Percentiles rank a stretch among this genome's conserved stretches.
Conservation (phyloP, 2,329 filamentous ascomycete species). For the Cyphellophora europaea region DNA sequence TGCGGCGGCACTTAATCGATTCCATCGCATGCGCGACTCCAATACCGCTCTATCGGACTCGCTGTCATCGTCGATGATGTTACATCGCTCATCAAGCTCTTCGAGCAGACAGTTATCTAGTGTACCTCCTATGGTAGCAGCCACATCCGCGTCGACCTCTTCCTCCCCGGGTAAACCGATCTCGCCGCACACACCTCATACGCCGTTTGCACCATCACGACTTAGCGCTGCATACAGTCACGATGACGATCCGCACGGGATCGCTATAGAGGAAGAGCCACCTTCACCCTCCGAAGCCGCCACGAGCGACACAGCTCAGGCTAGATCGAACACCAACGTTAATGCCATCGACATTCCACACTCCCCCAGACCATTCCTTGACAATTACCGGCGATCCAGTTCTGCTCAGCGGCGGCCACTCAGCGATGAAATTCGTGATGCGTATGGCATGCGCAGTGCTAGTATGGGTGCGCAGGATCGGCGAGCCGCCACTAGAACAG, state of each 20-base stretch:
- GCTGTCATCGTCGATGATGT: slow-evolving; percentile 78
- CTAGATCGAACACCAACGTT: slow-evolving; percentile 26
- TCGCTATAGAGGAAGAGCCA: slow-evolving; percentile 19
- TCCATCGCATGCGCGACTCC: slow-evolving; percentile 80
- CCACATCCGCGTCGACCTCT: slow-evolving; percentile 69
- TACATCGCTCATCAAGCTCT: slow-evolving; percentile 74
- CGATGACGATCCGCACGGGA: slow-evolving; percentile 24
- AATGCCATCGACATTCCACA: slow-evolving; percentile 40
- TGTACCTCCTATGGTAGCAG: slow-evolving; percentile 50
- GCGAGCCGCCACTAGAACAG: slow-evolving; percentile 1
- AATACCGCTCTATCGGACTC: slow-evolving; percentile 85
- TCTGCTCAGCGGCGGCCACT: slow-evolving; percentile 30
- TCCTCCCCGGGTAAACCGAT: slow-evolving; percentile 86
- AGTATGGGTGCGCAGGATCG: slow-evolving; percentile 29
- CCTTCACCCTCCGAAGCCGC: slow-evolving; percentile 26
- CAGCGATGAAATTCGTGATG: slow-evolving; percentile 32
- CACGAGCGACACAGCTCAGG: slow-evolving; percentile 24
- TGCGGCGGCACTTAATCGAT: slow-evolving; percentile 70
- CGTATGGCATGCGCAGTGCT: slow-evolving; percentile 36
- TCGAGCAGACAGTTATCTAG: slow-evolving; percentile 63
- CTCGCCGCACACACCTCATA: slow-evolving; percentile 84
- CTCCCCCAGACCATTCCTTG: slow-evolving; percentile 32
- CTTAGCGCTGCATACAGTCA: slow-evolving; percentile 67
- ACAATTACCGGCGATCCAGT: slow-evolving; percentile 34
- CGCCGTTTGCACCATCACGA: slow-evolving; percentile 86